Conservation (phyloP, 75 land plant genomes). For the Azolla pinnata region DNA sequence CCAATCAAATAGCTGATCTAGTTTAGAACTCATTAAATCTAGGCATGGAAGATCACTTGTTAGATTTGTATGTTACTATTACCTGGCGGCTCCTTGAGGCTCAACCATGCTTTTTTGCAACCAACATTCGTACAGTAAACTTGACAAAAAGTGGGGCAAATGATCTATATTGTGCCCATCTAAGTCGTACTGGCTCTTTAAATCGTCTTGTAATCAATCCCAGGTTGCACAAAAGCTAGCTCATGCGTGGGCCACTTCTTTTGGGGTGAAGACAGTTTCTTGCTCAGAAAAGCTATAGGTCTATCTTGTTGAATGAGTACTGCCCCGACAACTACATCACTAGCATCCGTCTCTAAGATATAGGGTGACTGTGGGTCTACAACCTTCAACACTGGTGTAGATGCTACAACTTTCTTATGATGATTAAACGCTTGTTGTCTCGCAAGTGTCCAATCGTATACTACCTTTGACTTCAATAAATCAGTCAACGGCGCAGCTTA, state of each 20-base stretch:
- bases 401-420: background rate
- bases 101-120: too few species aligned
- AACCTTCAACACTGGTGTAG: background rate
- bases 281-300: background rate
- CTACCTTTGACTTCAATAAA: background rate
- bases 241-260: conserved; percentile 10
- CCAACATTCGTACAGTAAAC: too few species aligned
- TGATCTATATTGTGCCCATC: too few species aligned
- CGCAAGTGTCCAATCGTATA: background rate
- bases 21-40: background rate
- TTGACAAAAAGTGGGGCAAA: too few species aligned
- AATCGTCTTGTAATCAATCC: too few species aligned
- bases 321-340: background rate
- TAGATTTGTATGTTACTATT: background rate
- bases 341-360: background rate
- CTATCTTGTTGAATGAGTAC: background rate
- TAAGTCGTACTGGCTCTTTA: too few species aligned
- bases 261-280: background rate
- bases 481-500: background rate
- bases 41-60: conserved; percentile 2
- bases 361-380: background rate
- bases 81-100: too few species aligned
- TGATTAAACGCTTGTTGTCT: background rate
- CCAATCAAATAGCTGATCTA: background rate
- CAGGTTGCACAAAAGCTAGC: too few species aligned